Conservation (phyloP, 176 grass and related monocot species). For the Microstegium vimineum region DNA sequence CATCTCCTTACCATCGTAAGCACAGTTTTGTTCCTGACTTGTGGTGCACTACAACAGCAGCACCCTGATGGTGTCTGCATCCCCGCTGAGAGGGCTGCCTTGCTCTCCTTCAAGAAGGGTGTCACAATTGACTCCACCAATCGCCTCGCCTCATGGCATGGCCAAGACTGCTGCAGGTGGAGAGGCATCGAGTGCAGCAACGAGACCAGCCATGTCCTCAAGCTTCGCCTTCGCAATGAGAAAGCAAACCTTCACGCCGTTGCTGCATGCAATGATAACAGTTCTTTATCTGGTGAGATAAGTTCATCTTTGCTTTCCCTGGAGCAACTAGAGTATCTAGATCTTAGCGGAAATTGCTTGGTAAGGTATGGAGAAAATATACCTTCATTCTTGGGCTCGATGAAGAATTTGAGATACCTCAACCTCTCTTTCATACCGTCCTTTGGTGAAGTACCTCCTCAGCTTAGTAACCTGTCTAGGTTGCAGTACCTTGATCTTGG, state of each 20-base stretch:
- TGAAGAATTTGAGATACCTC: constrained; percentile 16
- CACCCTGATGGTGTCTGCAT: not conserved
- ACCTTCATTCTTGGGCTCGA: not conserved
- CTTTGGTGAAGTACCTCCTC: not conserved
- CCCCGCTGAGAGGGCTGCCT: constrained; percentile 3
- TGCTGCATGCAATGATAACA: not conserved
- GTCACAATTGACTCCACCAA: not conserved
- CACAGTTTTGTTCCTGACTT: not conserved
- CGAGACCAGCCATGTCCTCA: constrained; percentile 17
- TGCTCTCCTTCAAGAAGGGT: constrained; percentile 31
- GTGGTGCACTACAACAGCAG: not conserved
- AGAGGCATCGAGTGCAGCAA: constrained; percentile 30
- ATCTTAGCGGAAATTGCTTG: constrained; percentile 36
- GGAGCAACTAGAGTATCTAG: constrained; percentile 16
- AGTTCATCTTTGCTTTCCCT: constrained; percentile 25
- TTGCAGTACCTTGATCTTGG: not conserved
- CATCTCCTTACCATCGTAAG: not conserved
- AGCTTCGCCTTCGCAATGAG: constrained; percentile 20
- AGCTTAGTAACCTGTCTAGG: not conserved
- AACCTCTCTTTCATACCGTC: not conserved
- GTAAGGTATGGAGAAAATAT: not conserved
- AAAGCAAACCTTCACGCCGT: not conserved
- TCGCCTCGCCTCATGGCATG: constrained; percentile 20
- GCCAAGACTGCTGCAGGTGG: constrained; percentile 33
- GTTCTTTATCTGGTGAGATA: constrained; percentile 13